Evolutionary conservation across 176 grass and related monocot genomes (phyloP).

Genomic region (Ensete ventricosum): DNA sequence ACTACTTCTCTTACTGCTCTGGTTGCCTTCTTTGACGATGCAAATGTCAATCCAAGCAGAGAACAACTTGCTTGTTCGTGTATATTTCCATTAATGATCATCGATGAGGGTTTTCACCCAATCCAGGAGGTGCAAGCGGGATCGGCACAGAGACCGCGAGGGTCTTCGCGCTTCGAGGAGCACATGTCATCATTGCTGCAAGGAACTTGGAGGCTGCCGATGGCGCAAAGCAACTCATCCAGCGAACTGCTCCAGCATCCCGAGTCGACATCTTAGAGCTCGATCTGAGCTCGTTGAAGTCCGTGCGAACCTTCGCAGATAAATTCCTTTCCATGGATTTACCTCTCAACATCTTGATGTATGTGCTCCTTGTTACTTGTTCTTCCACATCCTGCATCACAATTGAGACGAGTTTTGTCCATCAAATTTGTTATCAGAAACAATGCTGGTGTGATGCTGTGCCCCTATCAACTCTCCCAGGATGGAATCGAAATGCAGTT

Average conservation of each 20-base stretch:
- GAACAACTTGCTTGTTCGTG: neutral
- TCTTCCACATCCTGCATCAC: neutral
- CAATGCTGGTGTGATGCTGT: slow-evolving; percentile 95
- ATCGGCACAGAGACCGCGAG: slow-evolving; percentile 87
- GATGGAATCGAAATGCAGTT: slow-evolving; percentile 90
- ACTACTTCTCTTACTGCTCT: slow-evolving; percentile 1
- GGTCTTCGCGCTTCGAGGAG: slow-evolving; percentile 81
- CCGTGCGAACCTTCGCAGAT: slow-evolving; percentile 52
- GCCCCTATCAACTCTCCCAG: slow-evolving; percentile 76
- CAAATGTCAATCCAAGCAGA: too few species aligned
- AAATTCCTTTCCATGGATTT: slow-evolving; percentile 72
- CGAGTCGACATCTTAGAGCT: slow-evolving; percentile 58
- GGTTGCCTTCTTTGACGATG: neutral
- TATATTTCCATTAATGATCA: neutral
- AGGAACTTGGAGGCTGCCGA: slow-evolving; percentile 89
- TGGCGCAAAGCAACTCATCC: slow-evolving; percentile 45
- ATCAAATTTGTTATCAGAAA: slow-evolving; percentile 36
- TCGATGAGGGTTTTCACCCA: neutral
- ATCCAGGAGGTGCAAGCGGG: slow-evolving; percentile 70
- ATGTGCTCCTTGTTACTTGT: neutral
- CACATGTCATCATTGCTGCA: slow-evolving; percentile 77
- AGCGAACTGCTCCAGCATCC: slow-evolving; percentile 33
- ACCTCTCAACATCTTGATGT: slow-evolving; percentile 94
- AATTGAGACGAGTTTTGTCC: neutral
- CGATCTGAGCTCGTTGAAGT: slow-evolving; percentile 89